Evolutionary conservation across 257 asterid species (phyloP).

Genomic region (Phtheirospermum japonicum): DNA sequence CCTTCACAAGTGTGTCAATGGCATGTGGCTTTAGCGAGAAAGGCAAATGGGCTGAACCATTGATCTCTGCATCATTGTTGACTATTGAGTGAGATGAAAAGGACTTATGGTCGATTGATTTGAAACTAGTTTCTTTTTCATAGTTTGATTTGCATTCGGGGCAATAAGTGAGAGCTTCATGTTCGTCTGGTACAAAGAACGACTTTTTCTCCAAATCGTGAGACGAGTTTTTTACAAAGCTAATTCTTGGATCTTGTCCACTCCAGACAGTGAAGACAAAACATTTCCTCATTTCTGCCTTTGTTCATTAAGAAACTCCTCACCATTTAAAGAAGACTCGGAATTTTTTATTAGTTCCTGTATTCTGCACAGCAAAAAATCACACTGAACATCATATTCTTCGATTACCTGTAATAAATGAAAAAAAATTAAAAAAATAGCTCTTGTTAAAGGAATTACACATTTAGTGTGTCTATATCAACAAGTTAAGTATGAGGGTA

Average conservation of each 20-base stretch:
- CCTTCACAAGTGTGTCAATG: slow-evolving; percentile 45
- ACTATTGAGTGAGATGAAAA: slow-evolving; percentile 18
- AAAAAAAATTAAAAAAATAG: no score
- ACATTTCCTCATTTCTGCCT: slow-evolving; percentile 34
- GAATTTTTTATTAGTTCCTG: slow-evolving; percentile 37
- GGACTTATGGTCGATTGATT: slow-evolving; percentile 34
- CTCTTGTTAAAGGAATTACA: no score
- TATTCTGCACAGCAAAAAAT: slow-evolving; percentile 42
- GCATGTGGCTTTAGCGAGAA: slow-evolving; percentile 60
- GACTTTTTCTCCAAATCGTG: slow-evolving; percentile 43
- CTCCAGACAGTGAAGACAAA: slow-evolving; percentile 40
- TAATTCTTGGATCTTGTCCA: slow-evolving; percentile 44
- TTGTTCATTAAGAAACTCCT: slow-evolving; percentile 44
- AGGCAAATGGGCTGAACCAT: slow-evolving; percentile 53
- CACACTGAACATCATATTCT: slow-evolving; percentile 23
- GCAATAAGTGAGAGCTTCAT: slow-evolving; percentile 55
- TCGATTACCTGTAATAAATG: slow-evolving; percentile 16
- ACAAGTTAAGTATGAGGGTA: no score
- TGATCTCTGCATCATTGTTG: slow-evolving; percentile 30
- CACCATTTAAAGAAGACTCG: slow-evolving; percentile 36
- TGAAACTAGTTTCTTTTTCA: slow-evolving; percentile 56
- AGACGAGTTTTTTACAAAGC: slow-evolving; percentile 39
- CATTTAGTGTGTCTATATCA: no score
- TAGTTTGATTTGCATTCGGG: slow-evolving; percentile 64
- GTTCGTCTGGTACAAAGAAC: slow-evolving; percentile 40